Evolutionary conservation across 768 basidiomycete genomes (phyloP).

Genomic region (Strobilomyces echinocephalus): DNA sequence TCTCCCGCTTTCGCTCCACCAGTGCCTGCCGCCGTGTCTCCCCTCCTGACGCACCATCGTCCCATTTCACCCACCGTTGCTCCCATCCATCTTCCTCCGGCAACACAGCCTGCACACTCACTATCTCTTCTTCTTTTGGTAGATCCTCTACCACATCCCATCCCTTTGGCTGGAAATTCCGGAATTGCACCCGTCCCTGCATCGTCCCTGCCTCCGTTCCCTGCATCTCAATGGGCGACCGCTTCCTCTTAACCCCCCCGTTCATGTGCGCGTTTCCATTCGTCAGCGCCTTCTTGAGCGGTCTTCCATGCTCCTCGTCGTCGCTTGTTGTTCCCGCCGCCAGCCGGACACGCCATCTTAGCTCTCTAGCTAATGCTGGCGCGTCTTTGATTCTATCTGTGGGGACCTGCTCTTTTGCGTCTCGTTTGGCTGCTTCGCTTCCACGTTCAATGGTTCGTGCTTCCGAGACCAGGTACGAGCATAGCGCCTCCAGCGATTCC

Average conservation of each 20-base stretch:
- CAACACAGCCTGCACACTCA: constrained; percentile 34
- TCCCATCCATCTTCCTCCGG: constrained; percentile 43
- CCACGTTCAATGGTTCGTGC: constrained; percentile 67
- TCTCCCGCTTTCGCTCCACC: constrained; percentile 42
- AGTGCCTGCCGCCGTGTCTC: constrained; percentile 33
- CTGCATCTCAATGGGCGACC: constrained; percentile 26
- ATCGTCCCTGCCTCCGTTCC: constrained; percentile 9
- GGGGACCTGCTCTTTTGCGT: constrained; percentile 79
- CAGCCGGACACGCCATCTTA: constrained; percentile 75
- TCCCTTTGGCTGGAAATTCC: constrained; percentile 60
- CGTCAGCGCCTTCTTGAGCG: constrained; percentile 23
- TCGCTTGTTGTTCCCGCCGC: constrained; percentile 62
- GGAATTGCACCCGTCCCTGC: constrained; percentile 38
- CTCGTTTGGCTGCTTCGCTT: constrained; percentile 65
- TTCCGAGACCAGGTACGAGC: constrained; percentile 78
- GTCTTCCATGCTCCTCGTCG: constrained; percentile 46
- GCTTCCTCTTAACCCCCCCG: constrained; percentile 36
- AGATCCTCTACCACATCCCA: constrained; percentile 56
- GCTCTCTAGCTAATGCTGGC: constrained; percentile 72
- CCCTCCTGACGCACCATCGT: constrained; percentile 22
- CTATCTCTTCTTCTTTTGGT: constrained; percentile 39
- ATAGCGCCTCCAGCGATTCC: constrained; percentile 62
- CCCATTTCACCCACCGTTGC: constrained; percentile 40
- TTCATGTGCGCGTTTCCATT: constrained; percentile 25
- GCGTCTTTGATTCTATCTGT: constrained; percentile 78